Evolutionary conservation across 1,284 basidiomycete genomes (phyloP), one percentile per base, ranked within the genome.

Genomic region (Phaffia rhodozyma): DNA sequence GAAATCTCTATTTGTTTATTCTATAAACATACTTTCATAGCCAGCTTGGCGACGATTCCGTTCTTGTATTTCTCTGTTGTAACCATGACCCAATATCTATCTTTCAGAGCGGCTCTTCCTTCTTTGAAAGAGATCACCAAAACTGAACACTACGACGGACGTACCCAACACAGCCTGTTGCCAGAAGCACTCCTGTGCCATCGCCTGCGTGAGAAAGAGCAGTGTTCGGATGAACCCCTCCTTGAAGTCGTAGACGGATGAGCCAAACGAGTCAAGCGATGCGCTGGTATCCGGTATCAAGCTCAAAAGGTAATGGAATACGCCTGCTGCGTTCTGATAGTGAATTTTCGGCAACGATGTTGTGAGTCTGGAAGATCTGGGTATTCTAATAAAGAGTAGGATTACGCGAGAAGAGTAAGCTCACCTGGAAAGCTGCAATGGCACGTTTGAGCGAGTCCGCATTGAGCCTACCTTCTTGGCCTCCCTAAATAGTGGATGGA

Each of bases 161-260:
- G 71, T 72, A 89, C 91, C 87, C 67, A 90, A 77, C 67, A 88
- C 86, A 6, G 91, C 93, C 69, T 87, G 84, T 73, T 96, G 92
- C 93, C 94, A 97, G 61, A 86, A 89, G 71, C 91, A 96, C 77
- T 98, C 94, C 71, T 97, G 93, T 0, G 92, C 93, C 76, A 97
- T 91, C 0, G 91, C 91, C 1, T 97, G 80, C 83, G 91, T 88
- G 62, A 97, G 80, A 68, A 79, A 82, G 69, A 88, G 82, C 27
- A 97, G 72, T 27, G 84, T 80, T 53, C 79, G 79, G 27, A 91
- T 71, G 68, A 86, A 84, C 0, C 81, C 72, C 48, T 78, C 75
- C 0, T 84, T 82, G 57, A 94, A 79, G 74, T 94, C 89, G 29
- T 75, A 72, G 50, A 74, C 72, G 18, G 72, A 69, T 56, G 73